Percentiles rank a stretch among this genome's conserved stretches.
Evolutionary conservation across 441 rosid species (phyloP).

Genomic region (Gossypium gossypioides): DNA sequence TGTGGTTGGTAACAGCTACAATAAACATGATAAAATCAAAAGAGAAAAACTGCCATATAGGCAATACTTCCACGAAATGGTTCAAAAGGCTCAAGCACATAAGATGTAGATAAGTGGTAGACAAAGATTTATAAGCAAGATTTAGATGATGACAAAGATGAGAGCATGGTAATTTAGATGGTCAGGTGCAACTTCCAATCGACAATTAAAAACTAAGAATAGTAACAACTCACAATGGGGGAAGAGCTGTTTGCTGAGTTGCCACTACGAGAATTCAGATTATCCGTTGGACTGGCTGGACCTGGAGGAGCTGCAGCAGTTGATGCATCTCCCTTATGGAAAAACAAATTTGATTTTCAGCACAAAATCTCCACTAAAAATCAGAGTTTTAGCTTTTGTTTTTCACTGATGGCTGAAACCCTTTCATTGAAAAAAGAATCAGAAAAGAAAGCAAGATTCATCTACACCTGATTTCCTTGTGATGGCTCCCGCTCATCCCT

Average conservation of each 20-base stretch:
- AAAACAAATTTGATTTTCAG: slow-evolving; percentile 2
- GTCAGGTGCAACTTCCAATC: not conserved
- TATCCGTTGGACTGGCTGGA: slow-evolving; percentile 18
- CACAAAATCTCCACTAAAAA: not conserved
- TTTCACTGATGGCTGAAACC: not conserved
- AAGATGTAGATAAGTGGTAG: not conserved
- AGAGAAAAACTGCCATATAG: not conserved
- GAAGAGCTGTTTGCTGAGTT: slow-evolving; percentile 28
- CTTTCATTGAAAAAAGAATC: not conserved
- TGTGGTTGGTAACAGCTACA: not conserved
- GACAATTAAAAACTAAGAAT: not conserved
- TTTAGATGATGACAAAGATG: not conserved
- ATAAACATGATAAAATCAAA: not conserved
- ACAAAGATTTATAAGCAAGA: not conserved
- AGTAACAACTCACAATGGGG: not conserved
- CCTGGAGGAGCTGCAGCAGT: slow-evolving; percentile 13
- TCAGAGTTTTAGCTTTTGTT: not conserved
- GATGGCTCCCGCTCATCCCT: slow-evolving; percentile 1
- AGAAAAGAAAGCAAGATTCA: not conserved
- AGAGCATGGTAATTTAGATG: not conserved
- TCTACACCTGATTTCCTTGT: not conserved
- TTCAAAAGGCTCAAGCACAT: not conserved
- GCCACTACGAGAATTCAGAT: slow-evolving; percentile 26
- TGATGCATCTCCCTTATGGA: slow-evolving; percentile 27
- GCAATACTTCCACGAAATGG: slow-evolving; percentile 5